Base-by-base conservation (phyloP, 139 green algal species). In the Monoraphidium neglectum region DNA sequence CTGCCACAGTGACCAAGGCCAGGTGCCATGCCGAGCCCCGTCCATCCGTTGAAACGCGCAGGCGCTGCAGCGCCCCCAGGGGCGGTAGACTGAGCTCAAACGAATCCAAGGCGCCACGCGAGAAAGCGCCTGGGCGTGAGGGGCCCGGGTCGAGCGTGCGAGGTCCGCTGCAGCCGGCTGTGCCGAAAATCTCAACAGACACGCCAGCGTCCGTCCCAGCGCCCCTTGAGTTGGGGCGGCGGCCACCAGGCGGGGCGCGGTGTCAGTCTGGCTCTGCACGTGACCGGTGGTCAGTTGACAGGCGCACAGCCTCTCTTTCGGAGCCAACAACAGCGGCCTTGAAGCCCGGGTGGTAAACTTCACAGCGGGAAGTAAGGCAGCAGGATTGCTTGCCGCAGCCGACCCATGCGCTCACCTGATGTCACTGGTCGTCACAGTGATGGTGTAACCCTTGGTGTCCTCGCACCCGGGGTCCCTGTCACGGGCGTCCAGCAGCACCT, bases 121-220 rank as follows among this genome's bases (percentile, higher is more conserved):
- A 8, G 12, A 51, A 51, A 12, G 43, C 43, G 43, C 43, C 43
- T 8, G 8, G 8, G 43, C 43, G 8, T 8, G 43, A 12, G 8
- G 43, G 43, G 8, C 12, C 8, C 43, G 43, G 57, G 10, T 30
- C 6, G 10, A 79, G 62, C 33, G 70, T 47, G 33, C 18, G 32
- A 23, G 61, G 46, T 5, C 6, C 12, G 49, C 73, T 72, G 62
- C 32, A 56, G 47, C 46, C 46, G 1, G 28, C 46, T 26, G 76
- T 60, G 8, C 86, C 87, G 53, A 77, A 68, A 72, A 94, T 74
- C 77, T 92, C 80, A 36, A 89, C 2, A 24, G 79, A 84, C 21
- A 94, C 87, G 12, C 87, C 70, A 21, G 85, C 82, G 28, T 90
- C 87, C 21, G 90, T 94, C 61, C 90, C 90, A 1, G 87, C 90